A percentile compares a stretch with the other conserved stretches of the same genome.
These are phyloP conservation scores for Avena atlantica DNA, from an alignment of 176 grass and related monocot species.

Conservation along the genomic window DNA sequence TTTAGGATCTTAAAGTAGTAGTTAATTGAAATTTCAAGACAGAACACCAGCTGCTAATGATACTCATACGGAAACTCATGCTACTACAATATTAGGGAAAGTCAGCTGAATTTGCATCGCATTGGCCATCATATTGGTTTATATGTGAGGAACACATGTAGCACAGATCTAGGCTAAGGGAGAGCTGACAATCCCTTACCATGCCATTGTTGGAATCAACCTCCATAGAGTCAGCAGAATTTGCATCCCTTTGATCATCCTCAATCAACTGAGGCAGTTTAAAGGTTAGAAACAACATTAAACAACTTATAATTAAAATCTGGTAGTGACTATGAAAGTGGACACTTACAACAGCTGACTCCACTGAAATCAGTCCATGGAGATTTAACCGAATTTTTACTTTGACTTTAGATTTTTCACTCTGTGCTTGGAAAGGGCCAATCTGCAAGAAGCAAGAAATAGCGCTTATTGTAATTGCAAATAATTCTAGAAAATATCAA, in stretches of 20 bases:
- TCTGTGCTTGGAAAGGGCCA: constrained; percentile 77
- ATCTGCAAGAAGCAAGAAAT: constrained; percentile 64
- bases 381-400: constrained; percentile 86
- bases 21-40: constrained; percentile 13
- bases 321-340: constrained; percentile 30
- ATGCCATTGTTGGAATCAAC: constrained; percentile 47
- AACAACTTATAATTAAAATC: constrained; percentile 27
- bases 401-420: constrained; percentile 79
- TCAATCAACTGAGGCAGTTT: constrained; percentile 65
- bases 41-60: constrained; percentile 8
- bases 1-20: constrained; percentile 39
- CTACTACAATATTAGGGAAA: constrained; percentile 8
- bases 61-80: background rate
- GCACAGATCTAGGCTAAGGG: constrained; percentile 17
- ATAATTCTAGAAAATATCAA: constrained; percentile 20
- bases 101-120: background rate
- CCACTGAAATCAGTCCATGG: constrained; percentile 87
- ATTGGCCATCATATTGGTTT: background rate
- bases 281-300: constrained; percentile 35
- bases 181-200: constrained; percentile 42
- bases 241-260: constrained; percentile 57
- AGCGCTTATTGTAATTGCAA: constrained; percentile 28
- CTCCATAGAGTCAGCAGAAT: constrained; percentile 59
- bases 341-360: constrained; percentile 83
- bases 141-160: constrained; percentile 21